These are phyloP conservation scores for Antitrichia curtipendula DNA, from an alignment of 225 moss, liverwort and hornwort genomes.

Conservation along the genomic window DNA sequence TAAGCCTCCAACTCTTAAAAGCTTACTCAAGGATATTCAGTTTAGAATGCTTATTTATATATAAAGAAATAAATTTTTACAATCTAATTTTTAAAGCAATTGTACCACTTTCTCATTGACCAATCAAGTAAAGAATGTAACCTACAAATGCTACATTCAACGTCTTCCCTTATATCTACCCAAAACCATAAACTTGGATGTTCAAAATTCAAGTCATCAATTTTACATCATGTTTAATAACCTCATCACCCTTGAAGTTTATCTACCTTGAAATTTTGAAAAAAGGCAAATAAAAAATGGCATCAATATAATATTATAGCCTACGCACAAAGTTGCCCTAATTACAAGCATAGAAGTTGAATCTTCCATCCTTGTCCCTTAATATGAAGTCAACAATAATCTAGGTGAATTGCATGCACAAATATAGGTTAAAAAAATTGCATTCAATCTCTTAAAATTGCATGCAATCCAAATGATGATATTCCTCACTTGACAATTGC, in stretches of 20 bases:
- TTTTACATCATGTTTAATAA: not conserved
- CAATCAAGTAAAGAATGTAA: too few relatives aligned
- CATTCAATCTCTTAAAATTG: not conserved
- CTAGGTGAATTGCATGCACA: not conserved
- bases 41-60: not conserved
- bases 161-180: accelerated
- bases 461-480: not conserved
- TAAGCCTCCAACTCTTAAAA: not conserved
- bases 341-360: not conserved
- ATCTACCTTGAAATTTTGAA: too few relatives aligned
- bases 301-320: not conserved
- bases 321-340: too few relatives aligned
- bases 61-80: not conserved
- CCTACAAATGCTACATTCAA: not conserved
- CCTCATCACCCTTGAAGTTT: not conserved
- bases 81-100: not conserved
- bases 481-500: not conserved
- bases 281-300: not conserved
- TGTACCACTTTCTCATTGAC: not conserved
- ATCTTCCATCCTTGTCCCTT: not conserved
- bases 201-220: not conserved
- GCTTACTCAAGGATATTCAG: accelerated
- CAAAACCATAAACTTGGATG: not conserved
- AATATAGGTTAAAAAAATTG: not conserved
- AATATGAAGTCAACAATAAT: not conserved